A percentile compares a stretch with the other conserved stretches of the same genome.
Evolutionary conservation across 2,329 filamentous ascomycete species (phyloP).

Genomic region (Neonectria sp.): DNA sequence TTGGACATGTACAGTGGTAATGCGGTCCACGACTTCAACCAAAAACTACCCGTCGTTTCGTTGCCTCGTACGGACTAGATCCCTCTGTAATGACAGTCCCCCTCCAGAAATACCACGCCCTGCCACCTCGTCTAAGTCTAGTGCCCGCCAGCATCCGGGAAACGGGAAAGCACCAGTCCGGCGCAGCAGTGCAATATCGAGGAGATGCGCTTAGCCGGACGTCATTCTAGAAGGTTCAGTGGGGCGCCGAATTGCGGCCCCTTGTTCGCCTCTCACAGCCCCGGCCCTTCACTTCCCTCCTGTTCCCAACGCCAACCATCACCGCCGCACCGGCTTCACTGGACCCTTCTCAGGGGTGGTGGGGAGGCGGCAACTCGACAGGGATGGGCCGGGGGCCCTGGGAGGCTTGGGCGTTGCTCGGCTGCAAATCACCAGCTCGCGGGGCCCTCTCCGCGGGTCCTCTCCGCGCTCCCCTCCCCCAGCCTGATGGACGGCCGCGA

Average conservation of each 20-base stretch:
- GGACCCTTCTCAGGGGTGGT: slow-evolving; percentile 1
- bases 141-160: slow-evolving; percentile 39
- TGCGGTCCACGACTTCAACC: background rate
- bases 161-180: slow-evolving; percentile 23
- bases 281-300: background rate
- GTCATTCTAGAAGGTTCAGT: slow-evolving; percentile 64
- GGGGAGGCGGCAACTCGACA: background rate
- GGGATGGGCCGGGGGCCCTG: background rate
- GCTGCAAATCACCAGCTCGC: slow-evolving; percentile 1
- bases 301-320: background rate
- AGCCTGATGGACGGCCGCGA: background rate
- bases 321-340: background rate
- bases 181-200: slow-evolving; percentile 38
- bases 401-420: background rate
- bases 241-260: slow-evolving; percentile 45
- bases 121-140: slow-evolving; percentile 40
- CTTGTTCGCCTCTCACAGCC: slow-evolving; percentile 2
- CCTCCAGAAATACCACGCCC: slow-evolving; percentile 1
- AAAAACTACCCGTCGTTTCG: background rate
- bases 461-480: background rate
- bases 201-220: slow-evolving; percentile 54
- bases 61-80: background rate
- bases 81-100: background rate
- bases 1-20: background rate
- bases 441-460: slow-evolving; percentile 4